Evolutionary conservation across 306 rosid genomes (phyloP).

Genomic region (Acacia acuminata): DNA sequence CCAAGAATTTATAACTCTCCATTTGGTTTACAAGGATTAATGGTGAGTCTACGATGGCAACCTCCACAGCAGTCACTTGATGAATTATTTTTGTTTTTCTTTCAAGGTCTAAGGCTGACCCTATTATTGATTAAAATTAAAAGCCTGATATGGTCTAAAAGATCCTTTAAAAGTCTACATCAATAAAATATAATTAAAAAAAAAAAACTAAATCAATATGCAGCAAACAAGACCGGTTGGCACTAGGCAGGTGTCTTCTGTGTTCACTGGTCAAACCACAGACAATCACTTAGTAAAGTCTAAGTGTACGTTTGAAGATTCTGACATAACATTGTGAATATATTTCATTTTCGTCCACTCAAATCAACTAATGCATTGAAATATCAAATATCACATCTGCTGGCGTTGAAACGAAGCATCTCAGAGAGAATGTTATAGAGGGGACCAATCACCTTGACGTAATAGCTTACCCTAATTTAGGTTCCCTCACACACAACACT

Average conservation of each 20-base stretch:
- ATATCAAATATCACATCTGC: background rate
- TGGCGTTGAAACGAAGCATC: background rate
- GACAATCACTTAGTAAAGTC: too few species aligned
- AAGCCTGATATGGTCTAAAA: too few species aligned
- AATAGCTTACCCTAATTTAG: background rate
- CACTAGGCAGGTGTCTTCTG: background rate
- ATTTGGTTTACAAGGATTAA: too few species aligned
- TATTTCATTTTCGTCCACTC: background rate
- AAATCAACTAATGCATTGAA: background rate
- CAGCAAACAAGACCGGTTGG: too few species aligned
- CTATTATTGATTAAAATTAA: too few species aligned
- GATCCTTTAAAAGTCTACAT: background rate
- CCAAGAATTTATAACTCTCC: background rate
- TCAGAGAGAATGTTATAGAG: background rate
- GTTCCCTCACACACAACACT: background rate
- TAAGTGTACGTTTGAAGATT: background rate
- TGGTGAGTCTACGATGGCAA: too few species aligned
- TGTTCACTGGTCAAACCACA: background rate
- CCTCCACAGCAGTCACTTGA: too few species aligned
- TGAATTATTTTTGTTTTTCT: too few species aligned
- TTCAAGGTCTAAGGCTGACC: too few species aligned
- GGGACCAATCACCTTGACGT: background rate
- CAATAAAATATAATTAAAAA: too few species aligned
- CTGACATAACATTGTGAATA: background rate
- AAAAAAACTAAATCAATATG: background rate